Evolutionary conservation across 2,329 filamentous ascomycete species (phyloP), one percentile per base, ranked within the genome.

Genomic region (Neoascochyta sp.): DNA sequence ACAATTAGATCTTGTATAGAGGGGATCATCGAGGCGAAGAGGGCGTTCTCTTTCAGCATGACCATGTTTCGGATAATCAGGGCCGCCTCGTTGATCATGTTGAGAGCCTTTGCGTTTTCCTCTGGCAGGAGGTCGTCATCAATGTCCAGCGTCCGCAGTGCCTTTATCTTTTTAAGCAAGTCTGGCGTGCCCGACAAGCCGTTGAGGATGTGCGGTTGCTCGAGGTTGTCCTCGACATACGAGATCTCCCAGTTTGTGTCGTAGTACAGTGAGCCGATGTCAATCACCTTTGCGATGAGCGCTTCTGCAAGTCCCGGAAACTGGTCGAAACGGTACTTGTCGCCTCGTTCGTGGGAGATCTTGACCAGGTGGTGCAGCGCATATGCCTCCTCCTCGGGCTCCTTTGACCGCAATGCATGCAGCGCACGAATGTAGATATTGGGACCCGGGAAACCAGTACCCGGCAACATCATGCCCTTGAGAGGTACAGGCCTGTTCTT

Each of bases 41-140:
- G 67, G 0, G 90, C 90, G 55, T 98, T 98, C 41, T 95, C 88
- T 13, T 81, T 78, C 12, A 95, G 70, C 63, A 93, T 85, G n/a
- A 89, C 82, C 88, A 98, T 95, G 60, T 98, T 98, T 29, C 92
- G 80, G 23, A 96, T 72, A 11, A 94, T 89, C 25, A 96, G 69
- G 12, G 83, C 81, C 2, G 92, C 88, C 62, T 96, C 89, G 14
- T 83, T 90, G 40, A 94, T 75, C 43, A 86, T 77, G 9, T 84
- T 76, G 38, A 96, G 71, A 22, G 75, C 70, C 41, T 88, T 80
- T 9, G 77, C 73, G 45, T 84, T 86, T 5, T 80, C 73, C 16
- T 78, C 78, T 0, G 86, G 78, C 41, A 89, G 77, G 15, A 95
- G 71, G 19, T 72, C 71, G 49, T 86, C 76, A 40, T 84, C 80